Percentiles rank a stretch among this genome's conserved stretches.
phyloP scores from a whole-genome alignment of 2,329 filamentous ascomycete species.

The Monosporascus sp. region DNA sequence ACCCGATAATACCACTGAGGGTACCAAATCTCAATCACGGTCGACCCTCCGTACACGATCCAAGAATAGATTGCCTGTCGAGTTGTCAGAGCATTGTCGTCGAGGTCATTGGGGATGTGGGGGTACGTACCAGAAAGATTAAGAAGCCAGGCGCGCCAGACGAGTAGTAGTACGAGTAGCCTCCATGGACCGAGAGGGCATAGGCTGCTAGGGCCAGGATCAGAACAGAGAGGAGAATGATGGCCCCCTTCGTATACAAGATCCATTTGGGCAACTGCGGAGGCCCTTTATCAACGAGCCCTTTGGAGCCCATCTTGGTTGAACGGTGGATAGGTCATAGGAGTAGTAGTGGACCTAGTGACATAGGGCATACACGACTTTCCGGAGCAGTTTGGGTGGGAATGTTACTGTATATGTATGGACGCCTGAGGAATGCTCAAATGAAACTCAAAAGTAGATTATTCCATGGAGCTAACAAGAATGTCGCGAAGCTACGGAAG shows the following conservation, averaged over 20 bases:
- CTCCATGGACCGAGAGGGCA: constrained; percentile 30
- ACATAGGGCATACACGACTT: neutral
- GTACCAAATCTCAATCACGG: constrained; percentile 31
- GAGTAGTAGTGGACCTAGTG: neutral
- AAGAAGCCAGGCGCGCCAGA: constrained; percentile 36
- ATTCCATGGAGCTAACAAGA: too few species aligned
- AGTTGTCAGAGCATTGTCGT: constrained; percentile 1
- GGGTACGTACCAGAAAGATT: constrained; percentile 40
- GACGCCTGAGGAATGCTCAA: too few species aligned
- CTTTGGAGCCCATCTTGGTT: constrained; percentile 17
- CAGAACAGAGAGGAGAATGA: constrained; percentile 34
- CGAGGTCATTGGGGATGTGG: constrained; percentile 9
- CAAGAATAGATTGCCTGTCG: constrained; percentile 36
- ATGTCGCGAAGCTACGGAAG: too few species aligned
- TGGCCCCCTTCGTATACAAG: constrained; percentile 31
- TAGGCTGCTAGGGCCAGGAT: constrained; percentile 37
- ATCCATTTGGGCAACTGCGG: constrained; percentile 33
- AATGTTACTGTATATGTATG: too few species aligned
- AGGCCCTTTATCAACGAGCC: constrained; percentile 32
- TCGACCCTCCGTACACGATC: constrained; percentile 33
- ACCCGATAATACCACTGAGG: constrained; percentile 35
- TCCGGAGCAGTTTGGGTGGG: too few species aligned
- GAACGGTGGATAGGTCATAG: neutral
- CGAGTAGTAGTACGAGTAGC: constrained; percentile 17
- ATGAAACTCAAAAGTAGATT: too few species aligned